phyloP scores from a whole-genome alignment of 768 basidiomycete species.

The Lyophyllum shimeji region DNA sequence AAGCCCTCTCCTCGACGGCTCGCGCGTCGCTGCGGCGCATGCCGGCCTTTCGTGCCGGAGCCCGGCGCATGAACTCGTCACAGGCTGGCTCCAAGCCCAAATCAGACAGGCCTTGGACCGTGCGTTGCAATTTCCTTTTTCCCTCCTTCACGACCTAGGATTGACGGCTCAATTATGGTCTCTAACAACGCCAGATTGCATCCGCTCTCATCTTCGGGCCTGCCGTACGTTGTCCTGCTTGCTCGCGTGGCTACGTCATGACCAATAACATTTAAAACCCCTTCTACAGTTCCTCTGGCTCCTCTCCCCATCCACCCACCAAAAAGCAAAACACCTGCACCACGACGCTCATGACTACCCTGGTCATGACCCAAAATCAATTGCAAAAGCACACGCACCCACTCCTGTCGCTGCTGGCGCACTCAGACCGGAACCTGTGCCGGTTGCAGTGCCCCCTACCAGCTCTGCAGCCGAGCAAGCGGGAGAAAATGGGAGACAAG shows the following conservation, averaged over 20 bases:
- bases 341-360: constrained; percentile 35
- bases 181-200: constrained; percentile 32
- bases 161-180: background rate
- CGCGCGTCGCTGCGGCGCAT: constrained; percentile 27
- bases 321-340: constrained; percentile 30
- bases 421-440: background rate
- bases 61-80: constrained; percentile 37
- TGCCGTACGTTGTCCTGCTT: constrained; percentile 29
- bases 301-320: constrained; percentile 38
- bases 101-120: constrained; percentile 46
- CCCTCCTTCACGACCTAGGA: constrained; percentile 8
- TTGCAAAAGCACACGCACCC: constrained; percentile 10
- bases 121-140: constrained; percentile 22
- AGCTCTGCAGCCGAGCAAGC: too few species aligned
- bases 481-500: too few species aligned
- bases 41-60: constrained; percentile 24
- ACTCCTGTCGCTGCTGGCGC: constrained; percentile 1
- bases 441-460: background rate
- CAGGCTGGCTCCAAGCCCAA: constrained; percentile 28
- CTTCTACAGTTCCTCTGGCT: constrained; percentile 38
- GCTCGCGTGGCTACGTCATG: background rate
- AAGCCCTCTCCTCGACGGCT: constrained; percentile 30
- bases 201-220: constrained; percentile 41
- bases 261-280: background rate
- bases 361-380: constrained; percentile 18